These are phyloP conservation scores for Castanea mollissima DNA, from an alignment of 306 rosid genomes.

Conservation along the genomic window DNA sequence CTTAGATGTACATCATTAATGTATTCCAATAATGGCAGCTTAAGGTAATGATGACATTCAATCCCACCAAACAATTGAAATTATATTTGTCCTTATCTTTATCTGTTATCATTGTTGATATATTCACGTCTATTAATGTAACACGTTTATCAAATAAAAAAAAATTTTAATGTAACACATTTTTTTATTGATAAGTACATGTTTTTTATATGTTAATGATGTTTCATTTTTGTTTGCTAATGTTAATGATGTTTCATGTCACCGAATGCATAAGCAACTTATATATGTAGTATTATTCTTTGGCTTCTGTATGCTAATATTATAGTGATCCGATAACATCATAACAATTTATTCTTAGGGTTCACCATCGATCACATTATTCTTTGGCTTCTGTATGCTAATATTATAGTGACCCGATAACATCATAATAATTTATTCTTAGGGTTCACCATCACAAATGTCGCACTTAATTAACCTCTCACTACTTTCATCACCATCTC, in stretches of 20 bases:
- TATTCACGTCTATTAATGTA: background rate
- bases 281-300: background rate
- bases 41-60: background rate
- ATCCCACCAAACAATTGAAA: background rate
- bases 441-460: too few relatives aligned
- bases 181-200: too few relatives aligned
- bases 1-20: background rate
- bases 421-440: too few relatives aligned
- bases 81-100: background rate
- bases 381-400: too few relatives aligned
- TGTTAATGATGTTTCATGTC: background rate
- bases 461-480: too few relatives aligned
- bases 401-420: too few relatives aligned
- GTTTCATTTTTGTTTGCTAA: background rate
- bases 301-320: too few relatives aligned
- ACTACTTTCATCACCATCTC: too few relatives aligned
- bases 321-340: too few relatives aligned
- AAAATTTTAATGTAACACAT: too few relatives aligned
- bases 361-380: too few relatives aligned
- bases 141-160: background rate
- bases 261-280: background rate
- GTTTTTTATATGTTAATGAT: background rate
- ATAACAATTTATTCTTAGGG: too few relatives aligned
- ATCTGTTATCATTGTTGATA: background rate
- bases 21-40: background rate